phyloP scores from a whole-genome alignment of 805 yeast species.

The Torulaspora maleeae region DNA sequence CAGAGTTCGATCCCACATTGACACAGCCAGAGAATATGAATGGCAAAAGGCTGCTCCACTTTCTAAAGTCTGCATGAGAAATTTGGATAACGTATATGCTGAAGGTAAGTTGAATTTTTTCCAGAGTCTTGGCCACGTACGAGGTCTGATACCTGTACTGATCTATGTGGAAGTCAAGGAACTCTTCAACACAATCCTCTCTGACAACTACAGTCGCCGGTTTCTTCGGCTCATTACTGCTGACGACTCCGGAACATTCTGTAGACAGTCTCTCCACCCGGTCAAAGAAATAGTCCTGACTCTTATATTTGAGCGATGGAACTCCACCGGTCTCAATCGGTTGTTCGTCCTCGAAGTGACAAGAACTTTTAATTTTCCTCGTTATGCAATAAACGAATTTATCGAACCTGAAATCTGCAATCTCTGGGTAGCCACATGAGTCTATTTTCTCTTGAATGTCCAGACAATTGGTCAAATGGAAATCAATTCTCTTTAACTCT shows the following conservation, averaged over 20 bases:
- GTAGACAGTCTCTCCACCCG: conserved; percentile 6
- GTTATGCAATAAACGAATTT: conserved; percentile 11
- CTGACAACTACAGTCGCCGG: conserved; percentile 4
- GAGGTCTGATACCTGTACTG: conserved; percentile 7
- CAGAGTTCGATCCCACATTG: background rate
- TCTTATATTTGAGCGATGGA: conserved; percentile 2
- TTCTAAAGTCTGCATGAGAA: conserved; percentile 12
- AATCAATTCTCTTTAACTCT: conserved; percentile 14
- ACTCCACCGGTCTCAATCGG: conserved; percentile 1
- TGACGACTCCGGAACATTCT: conserved; percentile 5
- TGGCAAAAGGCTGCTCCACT: conserved; percentile 17
- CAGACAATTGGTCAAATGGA: conserved; percentile 6
- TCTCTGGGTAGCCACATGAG: background rate
- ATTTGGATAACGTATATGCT: conserved; percentile 12
- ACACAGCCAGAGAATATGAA: conserved; percentile 11
- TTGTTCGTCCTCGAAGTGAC: conserved; percentile 1
- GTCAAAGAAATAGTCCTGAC: conserved; percentile 2
- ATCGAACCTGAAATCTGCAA: conserved; percentile 6
- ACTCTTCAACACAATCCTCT: conserved; percentile 4
- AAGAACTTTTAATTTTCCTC: conserved; percentile 4
- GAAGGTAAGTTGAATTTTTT: conserved; percentile 4
- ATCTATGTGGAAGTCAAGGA: conserved; percentile 3
- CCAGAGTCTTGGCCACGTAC: conserved; percentile 2
- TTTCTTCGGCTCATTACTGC: background rate
- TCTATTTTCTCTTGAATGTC: conserved; percentile 9